Evolutionary conservation across 2,329 filamentous ascomycete genomes (phyloP).

Genomic region (Fusarium sp.): DNA sequence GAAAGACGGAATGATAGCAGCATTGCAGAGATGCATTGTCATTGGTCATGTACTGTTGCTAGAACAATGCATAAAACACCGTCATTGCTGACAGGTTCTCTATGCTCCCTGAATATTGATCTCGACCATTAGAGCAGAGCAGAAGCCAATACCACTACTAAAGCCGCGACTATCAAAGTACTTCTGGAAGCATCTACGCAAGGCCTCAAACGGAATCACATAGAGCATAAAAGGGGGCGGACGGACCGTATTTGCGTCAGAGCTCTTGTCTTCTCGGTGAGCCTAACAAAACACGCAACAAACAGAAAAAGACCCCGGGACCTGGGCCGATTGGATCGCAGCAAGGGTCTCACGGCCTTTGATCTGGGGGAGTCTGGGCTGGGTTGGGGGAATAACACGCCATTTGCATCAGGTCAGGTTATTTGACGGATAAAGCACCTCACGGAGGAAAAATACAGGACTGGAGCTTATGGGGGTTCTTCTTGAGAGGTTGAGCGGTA

Average conservation of each 20-base stretch:
- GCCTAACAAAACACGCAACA: slow-evolving; percentile 23
- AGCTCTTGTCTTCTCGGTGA: slow-evolving; percentile 36
- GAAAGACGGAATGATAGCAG: no score
- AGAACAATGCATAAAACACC: background rate
- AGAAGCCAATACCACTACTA: no score
- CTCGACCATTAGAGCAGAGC: no score
- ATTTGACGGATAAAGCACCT: slow-evolving; percentile 44
- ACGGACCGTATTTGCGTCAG: slow-evolving; percentile 36
- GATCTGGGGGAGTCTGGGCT: slow-evolving; percentile 22
- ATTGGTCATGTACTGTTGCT: background rate
- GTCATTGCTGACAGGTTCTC: background rate
- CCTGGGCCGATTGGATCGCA: slow-evolving; percentile 37
- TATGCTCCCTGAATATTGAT: background rate
- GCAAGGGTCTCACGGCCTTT: slow-evolving; percentile 4
- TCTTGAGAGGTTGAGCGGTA: background rate
- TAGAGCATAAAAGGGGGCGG: slow-evolving; percentile 31
- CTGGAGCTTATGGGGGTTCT: background rate
- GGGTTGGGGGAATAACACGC: slow-evolving; percentile 38
- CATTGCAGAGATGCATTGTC: background rate
- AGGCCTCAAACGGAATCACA: background rate
- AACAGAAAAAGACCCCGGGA: slow-evolving; percentile 20
- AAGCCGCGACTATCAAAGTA: background rate
- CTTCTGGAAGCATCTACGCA: slow-evolving; percentile 2
- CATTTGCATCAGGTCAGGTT: slow-evolving; percentile 43
- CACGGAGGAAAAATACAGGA: slow-evolving; percentile 38